Evolutionary conservation across 2,329 filamentous ascomycete species (phyloP), one percentile per base, ranked within the genome.

Genomic region (Talaromyces piceae): DNA sequence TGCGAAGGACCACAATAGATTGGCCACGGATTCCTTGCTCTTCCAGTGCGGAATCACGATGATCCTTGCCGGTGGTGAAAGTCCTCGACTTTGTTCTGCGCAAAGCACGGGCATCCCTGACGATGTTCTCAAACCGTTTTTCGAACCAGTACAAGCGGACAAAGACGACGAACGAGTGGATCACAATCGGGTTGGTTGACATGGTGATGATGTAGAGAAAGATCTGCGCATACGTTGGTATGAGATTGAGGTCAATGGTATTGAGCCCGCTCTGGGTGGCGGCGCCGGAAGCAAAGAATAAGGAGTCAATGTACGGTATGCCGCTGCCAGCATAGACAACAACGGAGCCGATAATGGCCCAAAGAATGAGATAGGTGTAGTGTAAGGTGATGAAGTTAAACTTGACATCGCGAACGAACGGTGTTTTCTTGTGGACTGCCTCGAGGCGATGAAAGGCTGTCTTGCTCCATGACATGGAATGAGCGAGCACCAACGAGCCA

Each of bases 121-220:
- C 90, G 57, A 95, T 80, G 60, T 87, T 79, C 64, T 95, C 87
- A 65, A 98, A 97, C 6, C 91, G 82, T 69, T 94, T 95, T 70
- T 98, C 91, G 65, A 98, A 98, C 91, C 91, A 98, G 70, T 95
- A 96, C 1, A 98, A 76, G 23, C 93, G 86, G 12, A 97, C 78
- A 60, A 95, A 91, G 6, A 98, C 93, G 41, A 98, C 89, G 41
- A 82, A 86, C 2, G 87, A 82, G 63, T 95, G 83, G 60, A 95
- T 84, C 44, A 87, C 84, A 55, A 95, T 93, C 0, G 90, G 90
- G 47, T 89, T 95, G 23, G 85, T 83, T 11, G 88, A 60, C 76
- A 89, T 84, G 3, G 85, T 75, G 37, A 88, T 76, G 5, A 90
- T 61, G 60, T 86, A 90, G 23, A 94, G 72, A 47, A 87, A 77